Evolutionary conservation across 495 filamentous ascomycete species (phyloP).

Genomic region (Cryomyces minteri): DNA sequence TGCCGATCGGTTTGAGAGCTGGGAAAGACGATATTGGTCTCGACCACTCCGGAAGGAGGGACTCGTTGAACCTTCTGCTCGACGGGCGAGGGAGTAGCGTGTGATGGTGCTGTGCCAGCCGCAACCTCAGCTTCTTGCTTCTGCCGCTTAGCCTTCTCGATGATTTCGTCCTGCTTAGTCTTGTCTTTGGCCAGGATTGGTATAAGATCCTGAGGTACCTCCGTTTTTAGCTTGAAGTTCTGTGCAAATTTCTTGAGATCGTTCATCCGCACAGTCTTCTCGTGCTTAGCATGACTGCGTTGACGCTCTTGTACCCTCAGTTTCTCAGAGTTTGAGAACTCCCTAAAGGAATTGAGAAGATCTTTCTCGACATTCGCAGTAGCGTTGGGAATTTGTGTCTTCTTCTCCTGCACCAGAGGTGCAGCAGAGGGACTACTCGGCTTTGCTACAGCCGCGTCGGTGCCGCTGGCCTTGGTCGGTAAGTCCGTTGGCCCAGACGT

Average conservation of each 20-base stretch:
- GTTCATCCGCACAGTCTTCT: conserved; percentile 78
- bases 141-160: conserved; percentile 46
- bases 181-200: conserved; percentile 93
- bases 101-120: conserved; percentile 15
- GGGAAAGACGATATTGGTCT: conserved; percentile 6
- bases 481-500: too few species aligned
- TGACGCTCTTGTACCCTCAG: conserved; percentile 51
- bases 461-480: too few species aligned
- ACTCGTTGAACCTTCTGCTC: conserved; percentile 1
- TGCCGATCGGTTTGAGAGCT: too few species aligned
- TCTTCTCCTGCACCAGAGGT: conserved; percentile 9
- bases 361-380: conserved; percentile 63
- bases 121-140: conserved; percentile 43
- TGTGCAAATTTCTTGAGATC: conserved; percentile 89
- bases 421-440: not conserved
- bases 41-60: not conserved
- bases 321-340: conserved; percentile 65
- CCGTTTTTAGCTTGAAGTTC: conserved; percentile 82
- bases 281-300: conserved; percentile 42
- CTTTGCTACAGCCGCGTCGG: too few species aligned
- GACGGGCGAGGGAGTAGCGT: conserved; percentile 6
- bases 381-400: conserved; percentile 33
- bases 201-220: conserved; percentile 80
- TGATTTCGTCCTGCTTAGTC: conserved; percentile 76
- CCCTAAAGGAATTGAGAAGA: conserved; percentile 60